Percentiles rank a stretch among this genome's conserved stretches.
phyloP scores from a whole-genome alignment of 495 filamentous ascomycete genomes.

The Parathielavia appendiculata region DNA sequence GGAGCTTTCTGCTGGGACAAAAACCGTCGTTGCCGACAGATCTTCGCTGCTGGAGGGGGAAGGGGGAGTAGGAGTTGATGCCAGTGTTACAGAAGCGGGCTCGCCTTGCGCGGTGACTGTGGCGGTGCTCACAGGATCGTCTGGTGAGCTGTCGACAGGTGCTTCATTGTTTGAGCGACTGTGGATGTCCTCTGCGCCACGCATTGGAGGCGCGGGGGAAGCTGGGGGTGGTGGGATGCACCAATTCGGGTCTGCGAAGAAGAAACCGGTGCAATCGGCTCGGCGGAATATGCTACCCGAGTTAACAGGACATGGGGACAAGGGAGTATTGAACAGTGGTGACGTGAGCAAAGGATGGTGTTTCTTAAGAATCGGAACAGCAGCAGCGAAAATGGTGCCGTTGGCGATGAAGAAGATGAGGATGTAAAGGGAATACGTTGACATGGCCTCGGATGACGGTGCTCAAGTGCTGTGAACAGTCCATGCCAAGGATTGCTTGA shows the following conservation, averaged over 20 bases:
- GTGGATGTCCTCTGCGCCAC: not conserved
- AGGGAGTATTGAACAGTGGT: constrained; percentile 8
- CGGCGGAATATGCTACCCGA: not conserved
- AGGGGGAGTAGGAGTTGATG: not conserved
- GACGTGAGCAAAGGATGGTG: not conserved
- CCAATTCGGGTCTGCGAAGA: too few species aligned
- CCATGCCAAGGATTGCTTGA: too few species aligned
- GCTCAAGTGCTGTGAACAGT: not conserved
- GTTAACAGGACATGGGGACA: not conserved
- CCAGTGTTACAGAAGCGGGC: not conserved
- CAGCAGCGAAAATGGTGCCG: not conserved
- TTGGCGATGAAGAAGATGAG: not conserved
- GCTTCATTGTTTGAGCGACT: not conserved
- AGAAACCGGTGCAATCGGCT: not conserved
- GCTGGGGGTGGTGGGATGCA: too few species aligned
- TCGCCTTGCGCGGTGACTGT: not conserved
- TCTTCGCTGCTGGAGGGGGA: not conserved
- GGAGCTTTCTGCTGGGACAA: too few species aligned
- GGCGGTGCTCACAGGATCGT: not conserved
- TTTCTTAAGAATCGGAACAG: not conserved
- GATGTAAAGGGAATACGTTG: not conserved
- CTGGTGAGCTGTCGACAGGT: not conserved
- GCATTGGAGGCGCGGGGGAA: too few species aligned
- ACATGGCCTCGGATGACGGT: not conserved
- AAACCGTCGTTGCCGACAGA: too few species aligned